Conservation (phyloP, 805 yeast species). For the Yamadazyma laniorum region DNA sequence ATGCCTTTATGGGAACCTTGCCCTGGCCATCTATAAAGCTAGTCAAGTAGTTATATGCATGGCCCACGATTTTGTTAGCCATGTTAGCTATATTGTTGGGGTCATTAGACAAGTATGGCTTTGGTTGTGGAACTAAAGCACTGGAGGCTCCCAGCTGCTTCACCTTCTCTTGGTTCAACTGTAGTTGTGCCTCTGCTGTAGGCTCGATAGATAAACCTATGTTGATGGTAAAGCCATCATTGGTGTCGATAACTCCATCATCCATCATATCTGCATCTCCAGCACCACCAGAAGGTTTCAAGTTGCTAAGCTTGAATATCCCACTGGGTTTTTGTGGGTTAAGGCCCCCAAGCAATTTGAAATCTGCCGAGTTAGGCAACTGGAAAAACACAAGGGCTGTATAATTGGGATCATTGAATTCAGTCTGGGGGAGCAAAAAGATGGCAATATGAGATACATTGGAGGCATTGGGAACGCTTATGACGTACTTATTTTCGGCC, state of each 20-base stretch:
- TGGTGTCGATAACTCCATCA: constrained; percentile 29
- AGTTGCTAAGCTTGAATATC: constrained; percentile 72
- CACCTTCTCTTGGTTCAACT: constrained; percentile 45
- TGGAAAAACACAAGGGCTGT: constrained; percentile 90
- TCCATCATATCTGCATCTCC: constrained; percentile 22
- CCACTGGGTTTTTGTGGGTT: constrained; percentile 79
- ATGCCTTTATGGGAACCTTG: constrained; percentile 80
- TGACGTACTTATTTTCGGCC: constrained; percentile 64
- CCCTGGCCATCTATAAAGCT: constrained; percentile 83
- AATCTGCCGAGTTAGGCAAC: constrained; percentile 60
- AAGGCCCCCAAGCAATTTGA: constrained; percentile 64
- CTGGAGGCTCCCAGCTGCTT: constrained; percentile 11
- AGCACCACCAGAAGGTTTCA: constrained; percentile 37
- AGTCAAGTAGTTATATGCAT: constrained; percentile 87
- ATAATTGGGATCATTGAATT: constrained; percentile 57
- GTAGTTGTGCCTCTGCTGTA: constrained; percentile 58
- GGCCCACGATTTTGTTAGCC: constrained; percentile 85
- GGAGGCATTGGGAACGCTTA: constrained; percentile 60
- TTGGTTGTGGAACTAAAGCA: constrained; percentile 17
- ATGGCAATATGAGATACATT: constrained; percentile 76
- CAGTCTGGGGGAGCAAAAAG: constrained; percentile 80
- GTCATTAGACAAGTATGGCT: constrained; percentile 8
- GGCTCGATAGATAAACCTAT: constrained; percentile 95
- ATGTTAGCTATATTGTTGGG: constrained; percentile 47
- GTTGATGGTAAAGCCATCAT: constrained; percentile 30